These are phyloP conservation scores for Pouteria campechiana DNA, from an alignment of 179 eudicot species.

Conservation along the genomic window DNA sequence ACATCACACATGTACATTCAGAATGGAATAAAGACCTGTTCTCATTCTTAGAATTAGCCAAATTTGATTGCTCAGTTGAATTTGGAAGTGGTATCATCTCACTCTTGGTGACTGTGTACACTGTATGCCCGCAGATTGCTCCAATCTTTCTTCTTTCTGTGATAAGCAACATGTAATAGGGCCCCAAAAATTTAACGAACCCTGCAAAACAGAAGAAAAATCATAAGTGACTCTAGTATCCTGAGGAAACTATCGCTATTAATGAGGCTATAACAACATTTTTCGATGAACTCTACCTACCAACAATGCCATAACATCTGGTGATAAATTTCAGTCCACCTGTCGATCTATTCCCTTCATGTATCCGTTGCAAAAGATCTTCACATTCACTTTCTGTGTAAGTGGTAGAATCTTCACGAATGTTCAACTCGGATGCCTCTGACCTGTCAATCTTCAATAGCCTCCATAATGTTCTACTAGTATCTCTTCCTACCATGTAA, in stretches of 20 bases:
- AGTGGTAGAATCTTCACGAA: slow-evolving; percentile 69
- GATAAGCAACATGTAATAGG: slow-evolving; percentile 85
- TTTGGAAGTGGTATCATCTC: slow-evolving; percentile 65
- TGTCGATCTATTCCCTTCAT: slow-evolving; percentile 79
- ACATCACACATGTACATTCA: slow-evolving; percentile 4
- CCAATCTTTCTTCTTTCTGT: slow-evolving; percentile 79
- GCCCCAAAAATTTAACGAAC: slow-evolving; percentile 80
- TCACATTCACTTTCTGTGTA: slow-evolving; percentile 70
- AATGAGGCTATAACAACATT: no score
- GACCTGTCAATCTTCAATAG: slow-evolving; percentile 70
- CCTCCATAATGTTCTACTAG: slow-evolving; percentile 78
- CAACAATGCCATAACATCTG: slow-evolving; percentile 91
- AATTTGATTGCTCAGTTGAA: slow-evolving; percentile 29
- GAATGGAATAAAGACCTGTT: slow-evolving; percentile 45
- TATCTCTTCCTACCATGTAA: slow-evolving; percentile 91
- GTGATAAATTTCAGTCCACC: slow-evolving; percentile 90
- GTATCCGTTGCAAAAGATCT: slow-evolving; percentile 68
- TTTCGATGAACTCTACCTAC: slow-evolving; percentile 37
- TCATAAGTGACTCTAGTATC: neutral
- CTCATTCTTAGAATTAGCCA: slow-evolving; percentile 38
- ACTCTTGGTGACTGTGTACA: slow-evolving; percentile 76
- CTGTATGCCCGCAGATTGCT: slow-evolving; percentile 62
- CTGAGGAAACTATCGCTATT: no score
- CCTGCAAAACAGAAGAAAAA: slow-evolving; percentile 26
- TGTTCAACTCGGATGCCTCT: slow-evolving; percentile 63